Evolutionary conservation across 2,329 filamentous ascomycete genomes (phyloP).

Genomic region (Trichophyton mentagrophytes): DNA sequence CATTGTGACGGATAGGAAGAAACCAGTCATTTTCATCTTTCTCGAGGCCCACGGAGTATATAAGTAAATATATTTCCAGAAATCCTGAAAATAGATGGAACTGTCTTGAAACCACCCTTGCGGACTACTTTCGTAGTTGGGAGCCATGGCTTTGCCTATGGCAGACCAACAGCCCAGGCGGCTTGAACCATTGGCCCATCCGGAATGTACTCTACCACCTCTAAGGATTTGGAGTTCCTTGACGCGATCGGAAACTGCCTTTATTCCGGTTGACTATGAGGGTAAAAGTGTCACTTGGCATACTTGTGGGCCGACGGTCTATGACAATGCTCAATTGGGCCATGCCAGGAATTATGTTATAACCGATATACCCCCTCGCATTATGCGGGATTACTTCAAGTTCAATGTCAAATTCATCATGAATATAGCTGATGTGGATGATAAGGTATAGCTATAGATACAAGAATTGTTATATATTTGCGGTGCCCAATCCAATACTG

Average conservation of each 20-base stretch:
- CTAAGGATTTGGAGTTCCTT: slow-evolving; percentile 72
- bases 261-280: slow-evolving; percentile 56
- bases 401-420: slow-evolving; percentile 78
- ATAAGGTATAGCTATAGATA: slow-evolving; percentile 42
- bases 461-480: background rate
- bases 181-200: slow-evolving; percentile 26
- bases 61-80: too few relatives aligned
- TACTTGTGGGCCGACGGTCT: slow-evolving; percentile 75
- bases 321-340: slow-evolving; percentile 68
- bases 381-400: slow-evolving; percentile 69
- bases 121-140: too few relatives aligned
- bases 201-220: slow-evolving; percentile 33
- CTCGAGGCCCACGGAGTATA: too few relatives aligned
- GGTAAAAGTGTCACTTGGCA: slow-evolving; percentile 68
- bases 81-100: too few relatives aligned
- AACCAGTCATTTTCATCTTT: too few relatives aligned
- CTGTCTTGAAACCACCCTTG: too few relatives aligned
- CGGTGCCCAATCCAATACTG: background rate
- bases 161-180: slow-evolving; percentile 34
- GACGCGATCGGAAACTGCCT: slow-evolving; percentile 59
- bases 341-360: slow-evolving; percentile 85
- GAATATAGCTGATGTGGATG: slow-evolving; percentile 80
- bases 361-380: slow-evolving; percentile 75
- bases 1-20: too few relatives aligned
- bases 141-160: slow-evolving; percentile 9